These are phyloP conservation scores for Leptomonas pyrrhocoris DNA, from an alignment of 208 protist genomes.

Conservation along the genomic window DNA sequence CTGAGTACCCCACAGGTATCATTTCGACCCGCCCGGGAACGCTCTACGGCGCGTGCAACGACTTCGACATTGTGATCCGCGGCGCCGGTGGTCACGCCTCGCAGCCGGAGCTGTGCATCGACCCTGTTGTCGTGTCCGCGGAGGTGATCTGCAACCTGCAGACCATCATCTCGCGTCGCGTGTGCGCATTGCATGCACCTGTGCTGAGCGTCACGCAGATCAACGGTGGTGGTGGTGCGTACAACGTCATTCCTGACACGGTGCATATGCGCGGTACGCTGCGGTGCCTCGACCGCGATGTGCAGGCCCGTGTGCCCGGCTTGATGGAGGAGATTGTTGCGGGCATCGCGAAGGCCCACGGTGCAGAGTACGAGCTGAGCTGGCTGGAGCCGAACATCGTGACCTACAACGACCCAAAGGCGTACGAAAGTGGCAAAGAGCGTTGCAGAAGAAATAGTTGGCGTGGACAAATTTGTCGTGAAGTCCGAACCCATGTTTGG, in stretches of 20 bases:
- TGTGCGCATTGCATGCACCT: conserved; percentile 55
- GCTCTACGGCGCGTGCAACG: conserved; percentile 59
- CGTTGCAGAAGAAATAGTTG: conserved; percentile 45
- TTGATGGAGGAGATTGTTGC: background rate
- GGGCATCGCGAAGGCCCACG: conserved; percentile 58
- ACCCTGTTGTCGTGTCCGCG: conserved; percentile 67
- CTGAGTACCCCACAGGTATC: conserved; percentile 28
- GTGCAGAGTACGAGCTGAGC: conserved; percentile 46
- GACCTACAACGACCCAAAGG: conserved; percentile 73
- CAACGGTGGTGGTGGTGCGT: conserved; percentile 53
- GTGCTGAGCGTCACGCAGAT: conserved; percentile 68
- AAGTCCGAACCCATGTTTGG: conserved; percentile 37
- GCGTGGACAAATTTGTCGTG: conserved; percentile 45
- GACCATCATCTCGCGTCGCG: conserved; percentile 66
- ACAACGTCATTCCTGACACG: conserved; percentile 76
- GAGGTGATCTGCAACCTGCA: conserved; percentile 68
- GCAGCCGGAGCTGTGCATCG: conserved; percentile 66
- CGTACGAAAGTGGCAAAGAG: conserved; percentile 57
- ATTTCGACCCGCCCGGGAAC: conserved; percentile 36
- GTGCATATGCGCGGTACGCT: conserved; percentile 71
- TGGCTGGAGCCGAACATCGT: conserved; percentile 86
- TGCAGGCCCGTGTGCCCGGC: conserved; percentile 12
- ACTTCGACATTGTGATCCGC: conserved; percentile 73
- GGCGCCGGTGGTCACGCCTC: conserved; percentile 72
- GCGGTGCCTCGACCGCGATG: conserved; percentile 52